These are phyloP conservation scores for Agastache rugosa DNA, from an alignment of 257 asterid species.

Conservation along the genomic window DNA sequence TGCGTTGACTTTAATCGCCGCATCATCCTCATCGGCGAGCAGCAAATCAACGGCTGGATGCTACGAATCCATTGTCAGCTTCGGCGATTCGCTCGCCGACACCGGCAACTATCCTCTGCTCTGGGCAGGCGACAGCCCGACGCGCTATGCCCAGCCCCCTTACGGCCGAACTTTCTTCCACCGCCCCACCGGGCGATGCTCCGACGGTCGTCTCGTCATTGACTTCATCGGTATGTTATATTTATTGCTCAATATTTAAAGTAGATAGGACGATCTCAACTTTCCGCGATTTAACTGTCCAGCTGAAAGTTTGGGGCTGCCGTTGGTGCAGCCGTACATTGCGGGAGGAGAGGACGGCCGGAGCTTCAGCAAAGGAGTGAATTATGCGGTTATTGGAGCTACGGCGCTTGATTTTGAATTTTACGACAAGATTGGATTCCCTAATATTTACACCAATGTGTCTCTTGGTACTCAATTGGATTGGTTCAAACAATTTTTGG, in stretches of 20 bases:
- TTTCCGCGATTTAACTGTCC: not conserved
- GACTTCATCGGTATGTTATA: constrained; percentile 57
- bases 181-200: constrained; percentile 59
- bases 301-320: constrained; percentile 57
- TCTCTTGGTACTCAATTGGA: constrained; percentile 50
- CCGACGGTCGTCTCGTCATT: constrained; percentile 65
- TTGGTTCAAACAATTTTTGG: constrained; percentile 54
- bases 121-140: not conserved
- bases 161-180: constrained; percentile 63
- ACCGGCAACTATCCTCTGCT: constrained; percentile 54
- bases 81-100: constrained; percentile 68
- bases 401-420: constrained; percentile 47
- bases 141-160: constrained; percentile 41
- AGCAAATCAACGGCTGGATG: constrained; percentile 30
- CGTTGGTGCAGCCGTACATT: constrained; percentile 43
- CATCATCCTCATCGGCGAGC: constrained; percentile 1
- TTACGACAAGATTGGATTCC: constrained; percentile 42
- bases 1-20: not conserved
- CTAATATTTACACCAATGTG: constrained; percentile 37
- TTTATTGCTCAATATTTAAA: not conserved
- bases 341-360: constrained; percentile 23
- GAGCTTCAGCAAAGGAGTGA: constrained; percentile 47
- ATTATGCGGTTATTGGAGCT: constrained; percentile 65
- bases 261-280: not conserved
- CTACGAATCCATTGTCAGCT: constrained; percentile 57